phyloP scores from a whole-genome alignment of 2,329 filamentous ascomycete genomes.

The Pseudogymnoascus sp. region DNA sequence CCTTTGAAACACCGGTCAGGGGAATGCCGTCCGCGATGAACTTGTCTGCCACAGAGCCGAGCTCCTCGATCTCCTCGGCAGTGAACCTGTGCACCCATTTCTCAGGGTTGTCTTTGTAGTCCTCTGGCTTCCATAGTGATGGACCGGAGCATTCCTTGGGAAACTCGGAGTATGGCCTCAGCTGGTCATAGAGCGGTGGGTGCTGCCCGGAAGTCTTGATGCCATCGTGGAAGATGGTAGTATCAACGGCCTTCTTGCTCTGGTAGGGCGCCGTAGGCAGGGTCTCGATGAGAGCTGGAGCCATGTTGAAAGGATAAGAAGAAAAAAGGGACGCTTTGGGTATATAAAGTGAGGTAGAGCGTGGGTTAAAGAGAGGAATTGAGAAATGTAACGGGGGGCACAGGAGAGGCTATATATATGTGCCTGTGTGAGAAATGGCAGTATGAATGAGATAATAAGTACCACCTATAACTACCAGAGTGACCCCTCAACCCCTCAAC shows the following conservation, averaged over 20 bases:
- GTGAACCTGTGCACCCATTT: conserved; percentile 65
- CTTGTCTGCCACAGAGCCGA: conserved; percentile 56
- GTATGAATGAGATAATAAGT: background rate
- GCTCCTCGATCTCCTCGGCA: conserved; percentile 55
- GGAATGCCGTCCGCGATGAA: conserved; percentile 59
- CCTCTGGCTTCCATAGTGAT: conserved; percentile 58
- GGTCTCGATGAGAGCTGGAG: conserved; percentile 13
- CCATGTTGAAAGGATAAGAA: conserved; percentile 9
- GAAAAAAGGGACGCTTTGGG: background rate
- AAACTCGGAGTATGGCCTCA: conserved; percentile 62
- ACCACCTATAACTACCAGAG: background rate
- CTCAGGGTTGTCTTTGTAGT: conserved; percentile 26
- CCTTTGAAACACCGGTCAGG: conserved; percentile 62
- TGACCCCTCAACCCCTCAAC: background rate
- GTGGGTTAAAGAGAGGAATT: background rate
- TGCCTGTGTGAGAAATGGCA: background rate
- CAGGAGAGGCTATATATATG: conserved; percentile 2
- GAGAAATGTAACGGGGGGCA: background rate
- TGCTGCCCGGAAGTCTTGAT: conserved; percentile 58
- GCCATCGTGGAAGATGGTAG: conserved; percentile 27
- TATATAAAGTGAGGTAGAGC: conserved; percentile 1
- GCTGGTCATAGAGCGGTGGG: conserved; percentile 53
- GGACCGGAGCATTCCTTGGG: conserved; percentile 62
- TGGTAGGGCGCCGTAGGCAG: conserved; percentile 11
- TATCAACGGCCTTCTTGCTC: conserved; percentile 15